Evolutionary conservation across 768 basidiomycete genomes (phyloP), one percentile per base, ranked within the genome.

Genomic region (Roridomyces roridus): DNA sequence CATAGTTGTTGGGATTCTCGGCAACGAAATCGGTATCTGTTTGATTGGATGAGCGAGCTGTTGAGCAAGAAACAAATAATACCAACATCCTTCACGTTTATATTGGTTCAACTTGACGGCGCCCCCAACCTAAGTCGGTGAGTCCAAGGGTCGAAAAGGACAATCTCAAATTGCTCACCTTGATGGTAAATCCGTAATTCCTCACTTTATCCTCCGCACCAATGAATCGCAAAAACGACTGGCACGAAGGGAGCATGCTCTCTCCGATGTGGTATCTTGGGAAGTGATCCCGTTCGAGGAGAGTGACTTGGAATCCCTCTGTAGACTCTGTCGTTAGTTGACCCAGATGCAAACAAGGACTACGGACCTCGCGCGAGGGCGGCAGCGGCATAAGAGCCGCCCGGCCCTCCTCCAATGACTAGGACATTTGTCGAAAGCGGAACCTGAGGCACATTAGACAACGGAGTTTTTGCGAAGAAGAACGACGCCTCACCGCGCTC

Each of bases 61-160:
- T 18, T 29, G n/a, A n/a, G n/a, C n/a, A n/a, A n/a, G n/a, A n/a
- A n/a, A n/a, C n/a, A n/a, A n/a, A n/a, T n/a, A n/a, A n/a, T n/a
- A n/a, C 85, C 59, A 64, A 86, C 85, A 87, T 39, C 80, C 83
- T 68, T 87, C 86, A 5, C 71, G 76, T 64, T 81, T 84, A 60
- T 69, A 75, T 43, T 79, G 79, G 36, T 77, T 80, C 47, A 88
- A 76, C 64, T 88, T 88, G 69, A 88, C 74, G 4, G 82, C 82
- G 37, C 82, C 82, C 25, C 86, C 86, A 1, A 83, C 82, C 85
- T 88, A 31, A 29, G 8, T 11, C 17, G 18, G 8, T 47, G 23
- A 42, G 51, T 37, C 12, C 12, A 18, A n/a, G n/a, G n/a, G 34
- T 41, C 29, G 17, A 21, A 20, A 36, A n/a, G 50, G 24, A 43